phyloP scores from a whole-genome alignment of 164 flowering plant genomes.

The Echeveria elegans region DNA sequence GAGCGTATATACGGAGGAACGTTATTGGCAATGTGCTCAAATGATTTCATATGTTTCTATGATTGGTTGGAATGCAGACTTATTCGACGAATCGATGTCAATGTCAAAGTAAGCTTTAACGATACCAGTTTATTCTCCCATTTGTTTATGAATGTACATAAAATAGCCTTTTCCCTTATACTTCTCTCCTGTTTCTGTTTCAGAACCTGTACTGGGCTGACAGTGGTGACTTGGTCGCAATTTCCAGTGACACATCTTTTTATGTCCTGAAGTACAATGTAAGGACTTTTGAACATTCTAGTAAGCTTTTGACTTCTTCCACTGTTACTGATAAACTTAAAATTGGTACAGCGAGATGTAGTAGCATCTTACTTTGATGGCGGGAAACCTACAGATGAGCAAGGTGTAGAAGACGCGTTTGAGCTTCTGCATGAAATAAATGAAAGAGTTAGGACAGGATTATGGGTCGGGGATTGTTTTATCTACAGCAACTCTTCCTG shows the following conservation, averaged over 20 bases:
- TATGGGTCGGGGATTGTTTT: constrained; percentile 68
- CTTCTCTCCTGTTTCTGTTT: constrained; percentile 1
- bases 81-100: constrained; percentile 86
- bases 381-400: constrained; percentile 78
- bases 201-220: constrained; percentile 99
- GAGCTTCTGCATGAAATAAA: constrained; percentile 88
- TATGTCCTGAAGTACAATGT: constrained; percentile 94
- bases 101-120: constrained; percentile 58
- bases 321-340: constrained; percentile 3
- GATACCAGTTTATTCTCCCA: not conserved
- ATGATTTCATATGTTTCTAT: constrained; percentile 93
- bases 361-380: constrained; percentile 79
- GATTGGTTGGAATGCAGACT: constrained; percentile 98
- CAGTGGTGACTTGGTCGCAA: constrained; percentile 91
- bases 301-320: not conserved
- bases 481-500: not conserved
- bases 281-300: constrained; percentile 16
- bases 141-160: not conserved
- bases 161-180: not conserved
- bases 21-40: constrained; percentile 87
- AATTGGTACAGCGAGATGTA: constrained; percentile 62
- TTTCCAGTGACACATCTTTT: constrained; percentile 87
- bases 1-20: constrained; percentile 88
- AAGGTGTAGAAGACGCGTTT: constrained; percentile 97
- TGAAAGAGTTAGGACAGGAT: constrained; percentile 88